These are phyloP conservation scores for Phialophora tarda DNA, from an alignment of 2,329 filamentous ascomycete species.

Conservation along the genomic window DNA sequence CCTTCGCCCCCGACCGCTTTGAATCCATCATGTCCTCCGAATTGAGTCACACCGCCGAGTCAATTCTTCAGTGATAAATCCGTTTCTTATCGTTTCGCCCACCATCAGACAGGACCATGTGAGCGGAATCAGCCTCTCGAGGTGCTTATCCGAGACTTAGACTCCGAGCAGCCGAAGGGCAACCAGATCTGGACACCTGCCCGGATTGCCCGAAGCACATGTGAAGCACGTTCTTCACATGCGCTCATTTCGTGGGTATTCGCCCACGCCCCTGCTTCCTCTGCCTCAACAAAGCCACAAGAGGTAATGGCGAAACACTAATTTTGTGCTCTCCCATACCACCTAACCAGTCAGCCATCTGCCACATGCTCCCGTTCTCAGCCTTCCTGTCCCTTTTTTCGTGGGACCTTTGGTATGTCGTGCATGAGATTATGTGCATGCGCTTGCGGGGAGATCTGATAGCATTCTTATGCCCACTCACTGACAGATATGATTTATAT, in stretches of 20 bases:
- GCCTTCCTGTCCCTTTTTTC: background rate
- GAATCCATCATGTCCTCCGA: no score
- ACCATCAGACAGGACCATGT: background rate
- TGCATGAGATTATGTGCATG: slow-evolving; percentile 24
- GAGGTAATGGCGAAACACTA: slow-evolving; percentile 3
- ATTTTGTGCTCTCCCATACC: slow-evolving; percentile 8
- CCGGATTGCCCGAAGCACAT: background rate
- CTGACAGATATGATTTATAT: slow-evolving; percentile 5
- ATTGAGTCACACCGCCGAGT: no score
- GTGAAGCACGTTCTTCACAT: slow-evolving; percentile 10
- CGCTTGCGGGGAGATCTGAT: slow-evolving; percentile 3
- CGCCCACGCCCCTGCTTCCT: background rate
- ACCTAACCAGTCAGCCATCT: background rate
- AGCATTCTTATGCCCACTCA: background rate
- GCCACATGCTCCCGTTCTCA: slow-evolving; percentile 2
- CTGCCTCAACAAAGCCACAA: slow-evolving; percentile 18
- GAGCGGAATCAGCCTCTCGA: background rate
- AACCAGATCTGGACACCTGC: background rate
- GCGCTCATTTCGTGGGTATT: background rate
- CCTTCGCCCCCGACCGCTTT: no score
- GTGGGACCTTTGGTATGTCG: slow-evolving; percentile 19
- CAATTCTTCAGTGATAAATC: no score
- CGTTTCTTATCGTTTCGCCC: background rate
- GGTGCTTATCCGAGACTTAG: background rate
- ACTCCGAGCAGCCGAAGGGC: slow-evolving; percentile 4